Percentiles rank a stretch among this genome's conserved stretches.
phyloP scores from a whole-genome alignment of 129 eudicot genomes.

The Silybum marianum region DNA sequence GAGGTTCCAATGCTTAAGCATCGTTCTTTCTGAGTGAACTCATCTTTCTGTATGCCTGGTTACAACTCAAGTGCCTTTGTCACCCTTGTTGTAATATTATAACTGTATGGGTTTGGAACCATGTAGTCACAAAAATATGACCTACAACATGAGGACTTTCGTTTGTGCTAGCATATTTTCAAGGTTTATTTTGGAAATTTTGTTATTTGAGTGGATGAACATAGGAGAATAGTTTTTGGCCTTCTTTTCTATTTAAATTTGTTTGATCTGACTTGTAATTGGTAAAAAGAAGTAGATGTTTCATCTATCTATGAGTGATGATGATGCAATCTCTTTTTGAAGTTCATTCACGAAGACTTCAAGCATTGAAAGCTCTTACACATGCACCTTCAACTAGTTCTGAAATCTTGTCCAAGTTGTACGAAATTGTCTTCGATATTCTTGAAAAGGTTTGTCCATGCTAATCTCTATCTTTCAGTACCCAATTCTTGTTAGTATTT shows the following conservation, averaged over 20 bases:
- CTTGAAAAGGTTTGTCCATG: conserved; percentile 62
- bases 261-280: conserved; percentile 4
- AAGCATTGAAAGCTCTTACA: conserved; percentile 81
- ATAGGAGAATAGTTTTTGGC: not conserved
- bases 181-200: not conserved
- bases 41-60: not conserved
- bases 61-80: not conserved
- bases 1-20: not conserved
- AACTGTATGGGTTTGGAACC: not conserved
- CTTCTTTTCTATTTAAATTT: not conserved
- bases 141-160: not conserved
- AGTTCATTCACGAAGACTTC: conserved; percentile 83
- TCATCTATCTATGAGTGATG: not conserved
- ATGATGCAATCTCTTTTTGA: conserved; percentile 19
- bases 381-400: conserved; percentile 71
- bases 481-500: not conserved
- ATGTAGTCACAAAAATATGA: not conserved
- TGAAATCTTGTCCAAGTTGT: conserved; percentile 60
- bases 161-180: not conserved
- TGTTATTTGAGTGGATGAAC: not conserved
- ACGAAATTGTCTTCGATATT: conserved; percentile 72
- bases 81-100: not conserved
- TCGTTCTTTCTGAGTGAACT: not conserved
- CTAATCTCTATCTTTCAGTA: not conserved
- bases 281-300: not conserved